Base-by-base conservation (phyloP, 352 stramenopile species). In the Pilasporangium apinafurcum region DNA sequence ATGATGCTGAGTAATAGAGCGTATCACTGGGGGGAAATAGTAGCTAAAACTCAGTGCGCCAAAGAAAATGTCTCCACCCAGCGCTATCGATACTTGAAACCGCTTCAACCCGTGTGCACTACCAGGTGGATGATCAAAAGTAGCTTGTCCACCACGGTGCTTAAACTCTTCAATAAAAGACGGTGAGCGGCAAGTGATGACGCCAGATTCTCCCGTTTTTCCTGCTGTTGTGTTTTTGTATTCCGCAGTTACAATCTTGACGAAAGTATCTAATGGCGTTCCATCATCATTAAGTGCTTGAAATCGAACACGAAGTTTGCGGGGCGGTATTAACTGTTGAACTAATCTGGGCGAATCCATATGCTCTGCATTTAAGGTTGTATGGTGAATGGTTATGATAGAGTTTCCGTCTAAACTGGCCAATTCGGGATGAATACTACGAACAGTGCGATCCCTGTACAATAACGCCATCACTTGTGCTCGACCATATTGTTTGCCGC, bases 1-100 rank as follows among this genome's bases (percentile, higher is more conserved):
- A 34, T 87, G 79, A 33, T 91, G 79, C n/a, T 73, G 57, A 1
- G 67, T 77, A 20, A 91, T 62, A 0, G 66, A 73, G 21, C 62
- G 58, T 22, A 91, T 85, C 0, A 82, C 53, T 3, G 70, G 67
- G 4, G 76, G 73, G 14, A 71, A 75, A 36, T 79, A 83, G 29
- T 59, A 80, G 0, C 62, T 62, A 37, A 88, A 86, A 4, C 48
- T 43, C 2, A 85, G 34, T 1, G 53, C 49, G 0, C 70, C 72
- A 10, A 73, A 65, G 36, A 78, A 86, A 5, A 28, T 26, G 13
- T 84, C 70, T 4, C 56, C 55, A 6, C 59, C 64, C 5, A 84
- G 53, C 18, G 68, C 54, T 1, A 86, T 25, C 0, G 56, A 62
- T 0, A 86, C 53, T 2, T 37, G 56, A 36, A 83, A 80, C 14